Evolutionary conservation across 805 yeast genomes (phyloP).

Genomic region (Kodamaea fukazawae): DNA sequence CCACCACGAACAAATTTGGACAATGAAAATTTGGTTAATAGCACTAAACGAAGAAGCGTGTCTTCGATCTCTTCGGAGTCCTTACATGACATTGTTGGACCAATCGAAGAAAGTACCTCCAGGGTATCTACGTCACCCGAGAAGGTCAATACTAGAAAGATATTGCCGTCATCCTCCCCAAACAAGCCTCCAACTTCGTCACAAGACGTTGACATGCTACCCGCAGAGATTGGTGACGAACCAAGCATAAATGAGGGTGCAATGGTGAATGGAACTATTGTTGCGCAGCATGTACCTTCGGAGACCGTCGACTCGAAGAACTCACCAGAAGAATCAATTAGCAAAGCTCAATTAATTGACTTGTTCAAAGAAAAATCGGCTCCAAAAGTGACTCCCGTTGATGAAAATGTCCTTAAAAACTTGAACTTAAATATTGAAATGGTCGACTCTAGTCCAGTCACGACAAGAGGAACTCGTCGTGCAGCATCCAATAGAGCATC

Average conservation of each 20-base stretch:
- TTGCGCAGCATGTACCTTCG: no score
- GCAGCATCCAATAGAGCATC: slow-evolving; percentile 12
- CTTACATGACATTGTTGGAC: background rate
- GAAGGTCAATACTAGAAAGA: slow-evolving; percentile 19
- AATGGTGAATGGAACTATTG: no score
- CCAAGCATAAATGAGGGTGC: no score
- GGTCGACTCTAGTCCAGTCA: slow-evolving; percentile 17
- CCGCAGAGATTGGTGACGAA: no score
- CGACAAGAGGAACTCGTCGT: slow-evolving; percentile 5
- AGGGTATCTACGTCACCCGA: slow-evolving; percentile 24
- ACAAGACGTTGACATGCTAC: no score
- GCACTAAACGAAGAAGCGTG: background rate
- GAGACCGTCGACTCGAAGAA: no score
- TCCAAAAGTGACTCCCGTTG: slow-evolving; percentile 1
- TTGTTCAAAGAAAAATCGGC: slow-evolving; percentile 21
- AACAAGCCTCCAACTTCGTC: slow-evolving; percentile 2
- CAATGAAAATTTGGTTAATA: slow-evolving; percentile 11
- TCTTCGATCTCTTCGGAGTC: background rate
- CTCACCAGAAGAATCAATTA: slow-evolving; percentile 10
- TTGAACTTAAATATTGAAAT: slow-evolving; percentile 21
- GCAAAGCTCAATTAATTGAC: slow-evolving; percentile 20
- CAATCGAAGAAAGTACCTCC: no score
- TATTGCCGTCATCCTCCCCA: slow-evolving; percentile 10
- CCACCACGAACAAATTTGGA: slow-evolving; percentile 33
- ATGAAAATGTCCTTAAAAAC: slow-evolving; percentile 2